Percentiles rank a stretch among this genome's conserved stretches.
phyloP scores from a whole-genome alignment of 208 protist species.

The Wallacemonas sp. region DNA sequence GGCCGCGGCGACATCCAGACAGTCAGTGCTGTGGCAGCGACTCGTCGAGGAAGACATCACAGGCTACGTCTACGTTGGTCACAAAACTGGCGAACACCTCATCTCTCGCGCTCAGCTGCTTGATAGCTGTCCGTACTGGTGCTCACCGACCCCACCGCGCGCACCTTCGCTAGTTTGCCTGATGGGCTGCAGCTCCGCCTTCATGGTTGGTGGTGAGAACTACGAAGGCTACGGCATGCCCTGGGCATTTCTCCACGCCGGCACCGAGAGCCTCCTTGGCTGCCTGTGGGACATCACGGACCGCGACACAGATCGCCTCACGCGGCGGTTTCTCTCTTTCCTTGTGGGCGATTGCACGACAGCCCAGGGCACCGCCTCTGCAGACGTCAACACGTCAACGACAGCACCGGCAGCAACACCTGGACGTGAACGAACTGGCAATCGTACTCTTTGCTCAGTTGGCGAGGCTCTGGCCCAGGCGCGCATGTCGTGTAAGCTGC shows the following conservation, averaged over 20 bases:
- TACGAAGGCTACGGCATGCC: constrained; percentile 69
- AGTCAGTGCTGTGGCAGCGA: constrained; percentile 17
- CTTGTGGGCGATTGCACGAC: background rate
- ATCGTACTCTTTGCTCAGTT: constrained; percentile 28
- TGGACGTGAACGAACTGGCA: too few species aligned
- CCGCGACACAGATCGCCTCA: constrained; percentile 75
- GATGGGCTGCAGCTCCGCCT: constrained; percentile 86
- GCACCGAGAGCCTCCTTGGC: constrained; percentile 46
- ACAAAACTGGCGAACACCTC: constrained; percentile 58
- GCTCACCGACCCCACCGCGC: background rate
- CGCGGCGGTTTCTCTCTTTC: constrained; percentile 32
- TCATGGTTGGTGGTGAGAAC: constrained; percentile 24
- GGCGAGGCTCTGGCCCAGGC: constrained; percentile 54
- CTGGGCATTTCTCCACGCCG: constrained; percentile 73
- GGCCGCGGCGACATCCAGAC: too few species aligned
- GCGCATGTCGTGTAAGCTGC: constrained; percentile 47
- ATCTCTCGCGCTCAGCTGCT: constrained; percentile 40
- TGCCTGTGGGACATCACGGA: constrained; percentile 85
- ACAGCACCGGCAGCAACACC: too few species aligned
- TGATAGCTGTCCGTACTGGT: constrained; percentile 39
- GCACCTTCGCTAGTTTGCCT: constrained; percentile 39
- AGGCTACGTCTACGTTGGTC: constrained; percentile 70
- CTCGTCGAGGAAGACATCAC: constrained; percentile 22
- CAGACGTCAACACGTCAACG: too few species aligned
- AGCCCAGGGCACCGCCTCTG: too few species aligned